A percentile compares a stretch with the other conserved stretches of the same genome.
These are phyloP conservation scores for Colletotrichum phormii DNA, from an alignment of 2,329 filamentous ascomycete species.

Conservation along the genomic window DNA sequence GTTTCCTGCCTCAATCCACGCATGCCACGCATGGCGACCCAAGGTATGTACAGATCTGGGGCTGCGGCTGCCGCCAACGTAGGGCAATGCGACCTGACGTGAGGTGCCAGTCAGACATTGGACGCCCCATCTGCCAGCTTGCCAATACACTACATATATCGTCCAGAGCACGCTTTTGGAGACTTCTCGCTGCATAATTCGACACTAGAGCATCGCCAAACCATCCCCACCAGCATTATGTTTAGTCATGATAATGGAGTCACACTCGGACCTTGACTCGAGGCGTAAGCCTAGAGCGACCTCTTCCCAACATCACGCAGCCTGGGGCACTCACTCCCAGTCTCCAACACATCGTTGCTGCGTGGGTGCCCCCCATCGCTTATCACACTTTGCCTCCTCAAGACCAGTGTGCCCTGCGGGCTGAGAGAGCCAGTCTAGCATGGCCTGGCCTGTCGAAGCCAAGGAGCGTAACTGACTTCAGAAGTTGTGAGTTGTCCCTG, in stretches of 20 bases:
- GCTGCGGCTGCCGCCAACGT: neutral
- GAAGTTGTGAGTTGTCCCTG: slow-evolving; percentile 10
- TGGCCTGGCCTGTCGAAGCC: neutral
- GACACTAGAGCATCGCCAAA: slow-evolving; percentile 8
- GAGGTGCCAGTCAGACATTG: slow-evolving; percentile 13
- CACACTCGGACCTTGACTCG: slow-evolving; percentile 15
- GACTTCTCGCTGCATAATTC: neutral
- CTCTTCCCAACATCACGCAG: neutral
- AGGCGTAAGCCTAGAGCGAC: neutral
- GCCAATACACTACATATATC: no score
- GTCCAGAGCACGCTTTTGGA: neutral
- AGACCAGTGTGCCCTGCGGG: neutral
- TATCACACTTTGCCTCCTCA: slow-evolving; percentile 7
- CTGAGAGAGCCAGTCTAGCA: neutral
- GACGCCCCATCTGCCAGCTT: slow-evolving; percentile 5
- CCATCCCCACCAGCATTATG: slow-evolving; percentile 2
- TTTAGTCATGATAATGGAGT: slow-evolving; percentile 16
- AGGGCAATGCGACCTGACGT: slow-evolving; percentile 9
- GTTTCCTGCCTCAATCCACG: neutral
- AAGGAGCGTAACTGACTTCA: neutral
- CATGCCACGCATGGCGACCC: slow-evolving; percentile 5
- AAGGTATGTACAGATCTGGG: neutral
- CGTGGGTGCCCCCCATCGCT: neutral
- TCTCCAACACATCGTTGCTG: neutral
- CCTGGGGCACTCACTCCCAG: neutral